Conservation (phyloP, 2,329 filamentous ascomycete species). For the Colletotrichum agaves region DNA sequence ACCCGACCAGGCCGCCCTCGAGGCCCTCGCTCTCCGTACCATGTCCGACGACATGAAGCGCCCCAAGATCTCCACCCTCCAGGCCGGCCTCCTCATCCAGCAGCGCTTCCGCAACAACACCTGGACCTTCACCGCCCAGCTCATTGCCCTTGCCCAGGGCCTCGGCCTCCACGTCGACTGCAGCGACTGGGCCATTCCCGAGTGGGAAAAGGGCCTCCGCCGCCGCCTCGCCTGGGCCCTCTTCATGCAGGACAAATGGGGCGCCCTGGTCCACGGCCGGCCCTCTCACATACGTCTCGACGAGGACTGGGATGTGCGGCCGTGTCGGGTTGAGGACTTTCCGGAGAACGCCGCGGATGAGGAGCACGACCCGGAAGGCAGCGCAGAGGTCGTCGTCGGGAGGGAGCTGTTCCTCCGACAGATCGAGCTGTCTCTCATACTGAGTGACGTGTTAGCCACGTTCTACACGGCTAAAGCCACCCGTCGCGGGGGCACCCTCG, state of each 20-base stretch:
- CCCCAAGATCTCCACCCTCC: conserved; percentile 65
- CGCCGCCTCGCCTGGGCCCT: conserved; percentile 72
- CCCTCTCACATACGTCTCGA: conserved; percentile 63
- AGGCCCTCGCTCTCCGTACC: conserved; percentile 54
- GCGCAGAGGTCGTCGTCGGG: conserved; percentile 56
- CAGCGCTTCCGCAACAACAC: conserved; percentile 59
- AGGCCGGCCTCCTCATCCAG: conserved; percentile 64
- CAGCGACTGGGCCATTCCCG: conserved; percentile 69
- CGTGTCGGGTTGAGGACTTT: conserved; percentile 50
- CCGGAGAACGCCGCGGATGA: conserved; percentile 50
- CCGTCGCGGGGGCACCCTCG: conserved; percentile 44
- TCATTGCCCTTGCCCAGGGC: conserved; percentile 67
- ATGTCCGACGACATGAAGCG: conserved; percentile 60
- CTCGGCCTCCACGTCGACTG: conserved; percentile 71
- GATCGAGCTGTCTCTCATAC: conserved; percentile 60
- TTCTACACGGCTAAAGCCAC: conserved; percentile 56
- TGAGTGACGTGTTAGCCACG: conserved; percentile 60
- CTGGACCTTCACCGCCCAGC: conserved; percentile 61
- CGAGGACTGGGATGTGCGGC: conserved; percentile 65
- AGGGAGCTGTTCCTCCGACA: conserved; percentile 62
- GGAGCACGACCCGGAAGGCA: conserved; percentile 49
- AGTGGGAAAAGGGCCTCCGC: conserved; percentile 71
- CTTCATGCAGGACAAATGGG: conserved; percentile 74
- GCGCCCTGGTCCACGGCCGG: conserved; percentile 65
- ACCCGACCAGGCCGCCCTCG: conserved; percentile 46